Evolutionary conservation across 192 early-diverging fungal species (phyloP).

Genomic region (Podila verticillata): DNA sequence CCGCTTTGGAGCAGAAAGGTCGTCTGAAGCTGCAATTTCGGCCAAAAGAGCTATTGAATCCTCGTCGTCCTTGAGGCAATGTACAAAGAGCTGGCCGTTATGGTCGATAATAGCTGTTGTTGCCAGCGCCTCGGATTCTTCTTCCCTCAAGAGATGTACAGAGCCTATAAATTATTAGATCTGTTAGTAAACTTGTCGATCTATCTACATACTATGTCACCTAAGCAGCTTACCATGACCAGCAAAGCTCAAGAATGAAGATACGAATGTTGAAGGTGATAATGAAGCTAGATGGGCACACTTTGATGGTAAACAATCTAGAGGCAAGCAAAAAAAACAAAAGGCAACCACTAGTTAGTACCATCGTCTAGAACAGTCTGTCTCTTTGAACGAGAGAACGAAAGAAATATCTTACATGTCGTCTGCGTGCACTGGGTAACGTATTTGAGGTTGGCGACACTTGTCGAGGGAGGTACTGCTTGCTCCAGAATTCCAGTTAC

Average conservation of each 20-base stretch:
- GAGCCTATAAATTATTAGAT: conserved; percentile 1
- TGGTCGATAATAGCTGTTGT: conserved; percentile 25
- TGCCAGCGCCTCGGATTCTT: background rate
- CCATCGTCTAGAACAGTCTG: background rate
- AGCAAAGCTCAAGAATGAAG: background rate
- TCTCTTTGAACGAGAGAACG: background rate
- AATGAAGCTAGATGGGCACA: conserved; percentile 26
- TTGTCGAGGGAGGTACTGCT: background rate
- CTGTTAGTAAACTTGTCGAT: background rate
- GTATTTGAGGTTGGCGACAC: background rate
- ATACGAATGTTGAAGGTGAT: conserved; percentile 8
- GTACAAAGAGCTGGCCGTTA: conserved; percentile 26
- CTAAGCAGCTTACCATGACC: background rate
- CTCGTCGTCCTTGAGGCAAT: conserved; percentile 10
- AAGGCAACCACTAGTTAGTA: background rate
- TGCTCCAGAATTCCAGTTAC: background rate
- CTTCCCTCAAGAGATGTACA: conserved; percentile 8
- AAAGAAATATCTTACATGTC: background rate
- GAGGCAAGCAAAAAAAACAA: background rate
- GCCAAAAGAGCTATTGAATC: background rate
- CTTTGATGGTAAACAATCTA: conserved; percentile 24
- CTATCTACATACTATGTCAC: background rate
- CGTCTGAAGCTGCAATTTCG: background rate
- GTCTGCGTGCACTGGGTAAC: background rate
- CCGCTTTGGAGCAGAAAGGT: background rate